phyloP scores from a whole-genome alignment of 1,139 yeast species.

The Geotrichum carabidarum region DNA sequence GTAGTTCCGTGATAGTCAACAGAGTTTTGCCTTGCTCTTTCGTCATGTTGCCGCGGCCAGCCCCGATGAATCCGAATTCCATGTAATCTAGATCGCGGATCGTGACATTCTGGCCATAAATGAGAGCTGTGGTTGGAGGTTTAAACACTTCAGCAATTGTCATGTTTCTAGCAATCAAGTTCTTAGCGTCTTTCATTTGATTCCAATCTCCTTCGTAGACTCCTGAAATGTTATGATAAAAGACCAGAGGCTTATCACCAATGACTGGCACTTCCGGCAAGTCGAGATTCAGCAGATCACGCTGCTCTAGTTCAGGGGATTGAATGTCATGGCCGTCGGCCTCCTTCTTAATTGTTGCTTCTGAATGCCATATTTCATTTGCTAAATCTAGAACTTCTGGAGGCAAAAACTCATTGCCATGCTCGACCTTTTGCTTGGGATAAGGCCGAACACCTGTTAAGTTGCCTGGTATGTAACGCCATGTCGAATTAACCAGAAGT shows the following conservation, averaged over 20 bases:
- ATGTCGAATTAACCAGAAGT: conserved; percentile 43
- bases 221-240: conserved; percentile 27
- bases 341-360: conserved; percentile 20
- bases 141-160: conserved; percentile 11
- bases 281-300: background rate
- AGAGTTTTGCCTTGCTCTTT: conserved; percentile 22
- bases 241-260: conserved; percentile 12
- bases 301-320: conserved; percentile 15
- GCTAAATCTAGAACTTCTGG: conserved; percentile 49
- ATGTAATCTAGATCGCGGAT: background rate
- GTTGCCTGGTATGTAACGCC: conserved; percentile 57
- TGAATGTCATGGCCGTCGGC: background rate
- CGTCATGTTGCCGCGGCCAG: conserved; percentile 22
- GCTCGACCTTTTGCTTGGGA: conserved; percentile 21
- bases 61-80: background rate
- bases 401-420: conserved; percentile 47
- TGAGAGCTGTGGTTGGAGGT: background rate
- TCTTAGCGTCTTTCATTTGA: conserved; percentile 15
- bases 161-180: conserved; percentile 11
- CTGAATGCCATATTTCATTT: conserved; percentile 47
- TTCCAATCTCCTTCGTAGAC: conserved; percentile 27
- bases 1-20: conserved; percentile 23
- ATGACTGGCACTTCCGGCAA: background rate
- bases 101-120: conserved; percentile 6
- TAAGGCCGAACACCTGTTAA: conserved; percentile 55